These are phyloP conservation scores for Neonectria coccinea DNA, from an alignment of 2,329 filamentous ascomycete species.

Conservation along the genomic window DNA sequence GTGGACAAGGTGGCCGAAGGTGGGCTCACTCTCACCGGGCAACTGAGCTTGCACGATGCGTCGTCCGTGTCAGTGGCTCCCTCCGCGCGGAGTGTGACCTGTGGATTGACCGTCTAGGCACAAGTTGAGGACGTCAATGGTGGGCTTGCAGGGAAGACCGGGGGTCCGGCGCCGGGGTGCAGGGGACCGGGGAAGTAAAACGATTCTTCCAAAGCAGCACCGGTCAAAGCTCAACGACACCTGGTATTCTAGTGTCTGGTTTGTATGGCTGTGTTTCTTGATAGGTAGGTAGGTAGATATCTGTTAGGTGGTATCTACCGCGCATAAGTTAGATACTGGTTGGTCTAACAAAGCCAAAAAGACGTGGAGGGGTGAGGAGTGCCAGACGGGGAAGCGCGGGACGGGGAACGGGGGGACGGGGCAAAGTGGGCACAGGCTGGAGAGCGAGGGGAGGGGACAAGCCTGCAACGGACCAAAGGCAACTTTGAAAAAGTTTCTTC, in stretches of 20 bases:
- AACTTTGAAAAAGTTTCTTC: conserved; percentile 26
- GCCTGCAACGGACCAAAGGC: conserved; percentile 44
- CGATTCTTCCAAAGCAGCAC: conserved; percentile 11
- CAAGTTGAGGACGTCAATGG: background rate
- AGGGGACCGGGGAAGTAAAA: conserved; percentile 24
- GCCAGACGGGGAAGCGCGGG: conserved; percentile 8
- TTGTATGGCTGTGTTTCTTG: no score
- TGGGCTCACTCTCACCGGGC: conserved; percentile 42
- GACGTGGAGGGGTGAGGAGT: conserved; percentile 2
- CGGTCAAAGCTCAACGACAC: conserved; percentile 7
- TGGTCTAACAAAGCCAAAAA: background rate
- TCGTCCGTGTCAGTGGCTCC: conserved; percentile 14
- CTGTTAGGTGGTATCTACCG: background rate
- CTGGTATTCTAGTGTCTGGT: no score
- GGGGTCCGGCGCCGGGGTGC: conserved; percentile 15
- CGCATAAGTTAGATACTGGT: background rate
- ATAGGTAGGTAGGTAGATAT: no score
- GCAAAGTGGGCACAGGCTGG: conserved; percentile 13
- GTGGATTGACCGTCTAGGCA: background rate
- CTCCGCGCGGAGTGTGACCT: conserved; percentile 9
- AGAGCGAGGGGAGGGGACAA: conserved; percentile 32
- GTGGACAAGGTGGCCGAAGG: conserved; percentile 37
- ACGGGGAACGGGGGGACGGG: conserved; percentile 21
- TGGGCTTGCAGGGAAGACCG: conserved; percentile 11
- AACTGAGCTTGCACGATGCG: conserved; percentile 27